Percentiles rank a stretch among this genome's conserved stretches.
Conservation (phyloP, 805 yeast species). For the Saccharomycopsis lassenensis region DNA sequence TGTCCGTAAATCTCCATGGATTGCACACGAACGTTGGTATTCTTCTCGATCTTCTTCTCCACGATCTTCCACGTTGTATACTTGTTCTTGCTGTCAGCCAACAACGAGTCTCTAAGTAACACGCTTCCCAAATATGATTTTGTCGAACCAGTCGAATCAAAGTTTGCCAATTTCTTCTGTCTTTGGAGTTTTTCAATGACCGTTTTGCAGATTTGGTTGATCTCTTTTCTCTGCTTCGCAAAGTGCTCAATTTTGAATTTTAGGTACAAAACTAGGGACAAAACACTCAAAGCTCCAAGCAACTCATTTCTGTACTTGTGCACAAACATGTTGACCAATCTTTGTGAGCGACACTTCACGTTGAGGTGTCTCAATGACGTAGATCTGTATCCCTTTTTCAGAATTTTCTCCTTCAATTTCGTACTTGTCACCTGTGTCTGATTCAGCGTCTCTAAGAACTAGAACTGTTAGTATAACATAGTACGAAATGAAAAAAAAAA, state of each 20-base stretch:
- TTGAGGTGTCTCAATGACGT: conserved; percentile 56
- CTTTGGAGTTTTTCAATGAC: conserved; percentile 40
- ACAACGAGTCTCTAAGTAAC: conserved; percentile 58
- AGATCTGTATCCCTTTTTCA: conserved; percentile 53
- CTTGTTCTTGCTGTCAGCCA: conserved; percentile 32
- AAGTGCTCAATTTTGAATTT: conserved; percentile 30
- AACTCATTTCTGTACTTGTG: conserved; percentile 21
- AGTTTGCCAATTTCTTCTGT: conserved; percentile 29
- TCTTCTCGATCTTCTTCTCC: conserved; percentile 44
- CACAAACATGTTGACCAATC: conserved; percentile 34
- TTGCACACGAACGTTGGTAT: conserved; percentile 51
- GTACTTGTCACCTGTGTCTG: too few species aligned
- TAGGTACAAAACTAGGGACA: too few species aligned
- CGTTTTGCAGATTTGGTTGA: conserved; percentile 36
- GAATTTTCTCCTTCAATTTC: conserved; percentile 14
- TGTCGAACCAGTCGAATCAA: conserved; percentile 27
- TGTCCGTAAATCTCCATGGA: conserved; percentile 76
- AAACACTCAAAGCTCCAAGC: too few species aligned
- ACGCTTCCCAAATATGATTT: conserved; percentile 50
- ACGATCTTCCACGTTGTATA: conserved; percentile 51
- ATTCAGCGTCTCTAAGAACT: conserved; percentile 10
- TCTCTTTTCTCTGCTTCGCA: conserved; percentile 29
- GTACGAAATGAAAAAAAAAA: too few species aligned
- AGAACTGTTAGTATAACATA: conserved; percentile 5
- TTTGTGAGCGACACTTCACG: conserved; percentile 43